Conservation (phyloP, 2,329 filamentous ascomycete species). For the Venturia oleaginea region DNA sequence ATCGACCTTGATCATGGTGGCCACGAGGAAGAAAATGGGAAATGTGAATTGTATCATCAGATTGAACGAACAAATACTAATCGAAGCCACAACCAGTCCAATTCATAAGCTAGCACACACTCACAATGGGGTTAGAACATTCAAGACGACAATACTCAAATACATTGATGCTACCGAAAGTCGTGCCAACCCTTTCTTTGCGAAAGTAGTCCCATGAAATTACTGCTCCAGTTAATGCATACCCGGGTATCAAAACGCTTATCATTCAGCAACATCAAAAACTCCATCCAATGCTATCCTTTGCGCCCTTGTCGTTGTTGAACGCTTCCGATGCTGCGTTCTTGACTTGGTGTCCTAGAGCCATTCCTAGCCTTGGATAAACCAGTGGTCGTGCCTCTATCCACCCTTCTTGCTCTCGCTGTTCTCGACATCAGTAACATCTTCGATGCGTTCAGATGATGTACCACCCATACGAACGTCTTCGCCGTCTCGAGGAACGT, state of each 20-base stretch:
- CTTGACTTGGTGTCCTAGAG: background rate
- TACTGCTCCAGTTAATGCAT: background rate
- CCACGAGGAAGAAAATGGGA: too few species aligned
- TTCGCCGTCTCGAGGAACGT: background rate
- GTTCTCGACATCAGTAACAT: background rate
- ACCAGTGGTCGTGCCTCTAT: background rate
- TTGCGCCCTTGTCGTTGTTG: background rate
- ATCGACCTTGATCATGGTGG: too few species aligned
- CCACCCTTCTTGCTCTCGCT: background rate
- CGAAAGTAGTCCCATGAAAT: background rate
- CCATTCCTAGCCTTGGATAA: background rate
- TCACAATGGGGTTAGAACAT: background rate
- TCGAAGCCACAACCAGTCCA: too few species aligned
- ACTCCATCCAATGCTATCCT: background rate
- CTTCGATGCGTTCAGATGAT: background rate
- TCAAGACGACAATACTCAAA: background rate
- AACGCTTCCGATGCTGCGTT: background rate
- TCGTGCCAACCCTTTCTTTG: background rate
- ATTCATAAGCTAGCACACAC: too few species aligned
- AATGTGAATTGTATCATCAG: too few species aligned
- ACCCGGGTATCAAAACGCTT: background rate
- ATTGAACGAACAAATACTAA: too few species aligned
- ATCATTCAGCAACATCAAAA: background rate
- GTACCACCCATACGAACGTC: background rate
- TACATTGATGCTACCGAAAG: background rate